A percentile compares a stretch with the other conserved stretches of the same genome.
Evolutionary conservation across 139 green algal species (phyloP).

Genomic region (Zygnema circumcarinatum): DNA sequence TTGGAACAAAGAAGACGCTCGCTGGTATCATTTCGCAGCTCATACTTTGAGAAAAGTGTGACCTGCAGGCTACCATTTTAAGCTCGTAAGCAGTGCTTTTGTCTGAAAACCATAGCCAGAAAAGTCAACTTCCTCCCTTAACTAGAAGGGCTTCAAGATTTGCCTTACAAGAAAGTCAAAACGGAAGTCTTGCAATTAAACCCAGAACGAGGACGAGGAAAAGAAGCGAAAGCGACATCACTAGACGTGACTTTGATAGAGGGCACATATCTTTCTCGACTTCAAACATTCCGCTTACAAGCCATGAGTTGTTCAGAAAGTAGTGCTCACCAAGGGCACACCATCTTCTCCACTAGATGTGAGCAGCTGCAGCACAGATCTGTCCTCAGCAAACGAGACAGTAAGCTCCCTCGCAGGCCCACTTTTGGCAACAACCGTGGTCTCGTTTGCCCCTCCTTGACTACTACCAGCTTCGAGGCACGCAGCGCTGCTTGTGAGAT

Average conservation of each 20-base stretch:
- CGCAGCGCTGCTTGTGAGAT: background rate
- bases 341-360: background rate
- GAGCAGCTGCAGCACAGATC: background rate
- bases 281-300: too few relatives aligned
- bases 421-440: background rate
- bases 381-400: background rate
- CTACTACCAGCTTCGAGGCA: background rate
- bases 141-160: background rate
- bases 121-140: background rate
- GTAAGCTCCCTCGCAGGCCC: background rate
- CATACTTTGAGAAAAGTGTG: slow-evolving; percentile 2
- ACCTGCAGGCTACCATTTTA: too few relatives aligned
- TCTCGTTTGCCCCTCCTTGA: background rate
- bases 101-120: background rate
- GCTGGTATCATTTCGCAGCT: background rate
- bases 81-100: too few relatives aligned
- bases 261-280: too few relatives aligned
- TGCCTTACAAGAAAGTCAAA: background rate
- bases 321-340: slow-evolving; percentile 2
- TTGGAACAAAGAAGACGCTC: background rate
- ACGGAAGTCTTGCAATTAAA: background rate
- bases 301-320: too few relatives aligned
- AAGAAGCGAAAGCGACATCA: background rate
- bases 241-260: too few relatives aligned
- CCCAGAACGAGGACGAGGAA: background rate